Evolutionary conservation across 2,329 filamentous ascomycete species (phyloP).

Genomic region (Trichoderma pleuroti): DNA sequence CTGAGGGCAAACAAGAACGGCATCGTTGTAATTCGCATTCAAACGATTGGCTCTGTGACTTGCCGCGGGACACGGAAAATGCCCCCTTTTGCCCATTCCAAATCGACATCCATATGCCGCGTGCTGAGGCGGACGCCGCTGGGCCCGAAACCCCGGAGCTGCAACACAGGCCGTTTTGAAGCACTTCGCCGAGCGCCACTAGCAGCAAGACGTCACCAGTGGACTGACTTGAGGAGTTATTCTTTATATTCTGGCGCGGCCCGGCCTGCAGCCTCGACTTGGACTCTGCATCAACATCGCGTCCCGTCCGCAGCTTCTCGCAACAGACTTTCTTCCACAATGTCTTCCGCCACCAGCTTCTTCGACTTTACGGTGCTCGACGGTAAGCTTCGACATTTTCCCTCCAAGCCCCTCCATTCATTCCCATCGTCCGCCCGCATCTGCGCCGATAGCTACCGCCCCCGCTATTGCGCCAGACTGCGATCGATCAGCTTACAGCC

Average conservation of each 20-base stretch:
- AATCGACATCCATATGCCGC: not conserved
- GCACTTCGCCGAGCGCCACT: conserved; percentile 7
- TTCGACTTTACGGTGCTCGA: conserved; percentile 83
- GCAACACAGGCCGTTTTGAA: not conserved
- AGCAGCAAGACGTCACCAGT: conserved; percentile 15
- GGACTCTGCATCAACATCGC: conserved; percentile 9
- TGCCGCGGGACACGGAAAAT: not conserved
- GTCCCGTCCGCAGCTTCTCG: not conserved
- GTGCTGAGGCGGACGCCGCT: not conserved
- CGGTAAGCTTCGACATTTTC: conserved; percentile 52
- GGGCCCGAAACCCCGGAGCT: not conserved
- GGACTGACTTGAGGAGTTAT: not conserved
- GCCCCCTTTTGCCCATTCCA: not conserved
- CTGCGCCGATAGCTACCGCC: not conserved
- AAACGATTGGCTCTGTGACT: not conserved
- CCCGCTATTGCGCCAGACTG: conserved; percentile 1
- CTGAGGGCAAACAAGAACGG: not conserved
- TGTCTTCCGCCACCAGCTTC: conserved; percentile 51
- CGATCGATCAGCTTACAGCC: not conserved
- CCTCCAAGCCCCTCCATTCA: not conserved
- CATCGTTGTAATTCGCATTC: not conserved
- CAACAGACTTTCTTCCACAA: conserved; percentile 24
- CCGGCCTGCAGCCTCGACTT: not conserved
- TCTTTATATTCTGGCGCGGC: conserved; percentile 6
- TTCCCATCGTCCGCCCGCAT: not conserved